phyloP scores from a whole-genome alignment of 345 rosid species.

The Hibiscus trionum region DNA sequence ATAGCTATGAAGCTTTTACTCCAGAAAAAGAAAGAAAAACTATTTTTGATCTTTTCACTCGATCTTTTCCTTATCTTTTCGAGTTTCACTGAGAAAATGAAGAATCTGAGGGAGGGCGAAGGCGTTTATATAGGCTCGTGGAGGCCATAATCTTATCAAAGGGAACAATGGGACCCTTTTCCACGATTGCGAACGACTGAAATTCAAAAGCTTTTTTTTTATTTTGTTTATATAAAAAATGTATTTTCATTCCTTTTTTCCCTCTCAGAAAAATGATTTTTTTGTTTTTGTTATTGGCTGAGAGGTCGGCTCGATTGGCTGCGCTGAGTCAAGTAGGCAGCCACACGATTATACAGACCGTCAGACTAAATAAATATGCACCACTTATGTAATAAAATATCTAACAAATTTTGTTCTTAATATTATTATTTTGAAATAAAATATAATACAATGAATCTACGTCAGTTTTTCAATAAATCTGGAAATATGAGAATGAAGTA shows the following conservation, averaged over 20 bases:
- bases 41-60: not conserved
- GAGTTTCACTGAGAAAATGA: constrained; percentile 5
- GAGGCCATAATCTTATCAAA: constrained; percentile 7
- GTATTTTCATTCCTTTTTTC: not conserved
- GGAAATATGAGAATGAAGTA: not conserved
- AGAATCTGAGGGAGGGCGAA: not conserved
- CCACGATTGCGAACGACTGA: not conserved
- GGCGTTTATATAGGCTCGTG: constrained; percentile 22
- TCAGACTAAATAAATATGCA: not conserved
- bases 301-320: not conserved
- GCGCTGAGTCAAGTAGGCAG: not conserved
- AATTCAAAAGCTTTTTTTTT: not conserved
- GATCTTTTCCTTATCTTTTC: not conserved
- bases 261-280: too few relatives aligned
- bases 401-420: not conserved
- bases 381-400: not conserved
- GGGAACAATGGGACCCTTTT: not conserved
- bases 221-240: not conserved
- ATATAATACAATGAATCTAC: not conserved
- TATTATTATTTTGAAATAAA: not conserved
- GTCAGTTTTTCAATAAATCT: not conserved
- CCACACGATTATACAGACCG: not conserved
- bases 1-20: constrained; percentile 18
- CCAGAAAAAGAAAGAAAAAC: not conserved
- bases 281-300: not conserved